A percentile compares a stretch with the other conserved stretches of the same genome.
Conservation (phyloP, 768 basidiomycete species). For the Boletus sp. region DNA sequence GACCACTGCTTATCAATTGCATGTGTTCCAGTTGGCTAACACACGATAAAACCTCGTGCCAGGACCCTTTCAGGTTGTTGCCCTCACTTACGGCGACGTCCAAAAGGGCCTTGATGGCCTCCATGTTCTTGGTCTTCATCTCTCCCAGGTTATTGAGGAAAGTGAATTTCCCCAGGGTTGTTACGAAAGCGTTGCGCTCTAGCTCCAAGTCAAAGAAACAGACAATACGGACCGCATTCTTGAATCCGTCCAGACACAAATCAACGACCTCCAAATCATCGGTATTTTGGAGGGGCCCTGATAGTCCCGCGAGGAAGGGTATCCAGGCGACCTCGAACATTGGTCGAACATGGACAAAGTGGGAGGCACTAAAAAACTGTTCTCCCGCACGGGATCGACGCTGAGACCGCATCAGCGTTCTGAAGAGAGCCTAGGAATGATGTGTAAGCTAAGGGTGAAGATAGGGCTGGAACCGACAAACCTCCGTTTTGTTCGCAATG, state of each 20-base stretch:
- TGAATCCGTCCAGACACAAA: constrained; percentile 93
- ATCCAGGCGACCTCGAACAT: constrained; percentile 99
- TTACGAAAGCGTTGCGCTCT: constrained; percentile 98
- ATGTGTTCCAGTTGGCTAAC: constrained; percentile 98
- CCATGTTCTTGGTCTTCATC: constrained; percentile 99
- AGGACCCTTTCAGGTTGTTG: constrained; percentile 91
- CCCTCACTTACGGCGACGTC: constrained; percentile 97
- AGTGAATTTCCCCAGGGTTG: constrained; percentile 94
- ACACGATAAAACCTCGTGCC: constrained; percentile 95
- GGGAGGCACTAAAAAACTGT: constrained; percentile 95
- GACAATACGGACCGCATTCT: constrained; percentile 92
- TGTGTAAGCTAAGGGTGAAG: neutral
- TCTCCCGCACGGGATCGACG: constrained; percentile 77
- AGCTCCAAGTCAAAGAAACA: constrained; percentile 97
- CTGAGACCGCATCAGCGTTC: constrained; percentile 88
- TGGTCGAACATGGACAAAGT: constrained; percentile 93
- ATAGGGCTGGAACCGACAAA: constrained; percentile 28
- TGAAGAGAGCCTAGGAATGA: constrained; percentile 73
- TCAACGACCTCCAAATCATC: constrained; percentile 93
- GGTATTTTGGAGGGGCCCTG: constrained; percentile 91
- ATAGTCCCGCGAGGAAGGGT: constrained; percentile 92
- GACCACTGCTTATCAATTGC: constrained; percentile 92
- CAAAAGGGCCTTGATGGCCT: constrained; percentile 92
- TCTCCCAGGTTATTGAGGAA: constrained; percentile 97
- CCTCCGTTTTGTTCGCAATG: constrained; percentile 97